Evolutionary conservation across 306 rosid species (phyloP).

Genomic region (Vigna reflexopilosa): DNA sequence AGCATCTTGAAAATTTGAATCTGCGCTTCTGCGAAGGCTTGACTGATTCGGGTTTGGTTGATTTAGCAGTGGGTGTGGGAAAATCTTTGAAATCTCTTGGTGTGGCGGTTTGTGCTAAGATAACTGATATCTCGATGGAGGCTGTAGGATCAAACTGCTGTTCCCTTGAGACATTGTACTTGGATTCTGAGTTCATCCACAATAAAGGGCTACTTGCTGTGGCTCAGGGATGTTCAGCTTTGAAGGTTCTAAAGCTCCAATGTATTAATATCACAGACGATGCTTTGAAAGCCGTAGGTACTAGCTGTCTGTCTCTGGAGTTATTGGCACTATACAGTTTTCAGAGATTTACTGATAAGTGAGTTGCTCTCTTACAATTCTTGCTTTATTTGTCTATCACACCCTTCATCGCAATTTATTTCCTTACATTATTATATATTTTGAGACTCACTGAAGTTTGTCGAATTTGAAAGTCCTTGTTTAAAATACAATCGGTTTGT

Average conservation of each 20-base stretch:
- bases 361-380: slow-evolving; percentile 38
- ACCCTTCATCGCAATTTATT: not conserved
- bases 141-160: slow-evolving; percentile 72
- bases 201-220: slow-evolving; percentile 74
- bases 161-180: slow-evolving; percentile 65
- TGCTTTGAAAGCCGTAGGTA: slow-evolving; percentile 75
- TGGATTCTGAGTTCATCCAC: slow-evolving; percentile 78
- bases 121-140: slow-evolving; percentile 73
- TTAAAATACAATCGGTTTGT: slow-evolving; percentile 1
- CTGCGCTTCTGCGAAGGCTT: slow-evolving; percentile 85
- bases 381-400: not conserved
- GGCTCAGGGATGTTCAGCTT: slow-evolving; percentile 69
- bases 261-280: slow-evolving; percentile 80
- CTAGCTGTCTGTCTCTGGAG: slow-evolving; percentile 60
- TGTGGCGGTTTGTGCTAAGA: slow-evolving; percentile 81
- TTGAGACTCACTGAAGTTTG: not conserved
- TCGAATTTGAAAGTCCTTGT: not conserved
- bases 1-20: slow-evolving; percentile 75
- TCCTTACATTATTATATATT: not conserved
- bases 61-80: slow-evolving; percentile 64
- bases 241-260: slow-evolving; percentile 77
- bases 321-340: slow-evolving; percentile 73
- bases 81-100: slow-evolving; percentile 77
- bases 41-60: slow-evolving; percentile 69
- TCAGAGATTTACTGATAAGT: slow-evolving; percentile 82